Percentiles rank a stretch among this genome's conserved stretches.
Conservation (phyloP, 1,284 basidiomycete species). For the Thecaphora thlaspeos region DNA sequence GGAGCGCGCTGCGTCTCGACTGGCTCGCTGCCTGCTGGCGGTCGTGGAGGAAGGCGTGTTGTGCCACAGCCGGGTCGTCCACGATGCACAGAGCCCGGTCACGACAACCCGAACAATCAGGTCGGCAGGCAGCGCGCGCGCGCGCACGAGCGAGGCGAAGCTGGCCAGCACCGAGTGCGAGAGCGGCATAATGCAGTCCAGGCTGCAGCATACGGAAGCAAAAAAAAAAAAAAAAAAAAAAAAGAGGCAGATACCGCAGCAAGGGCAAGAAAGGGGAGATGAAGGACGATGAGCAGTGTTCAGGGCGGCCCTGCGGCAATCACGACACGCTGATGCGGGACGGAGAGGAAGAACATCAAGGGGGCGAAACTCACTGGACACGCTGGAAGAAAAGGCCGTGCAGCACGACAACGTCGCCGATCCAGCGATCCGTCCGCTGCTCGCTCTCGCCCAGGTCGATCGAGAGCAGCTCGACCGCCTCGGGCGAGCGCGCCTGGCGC, state of each 20-base stretch:
- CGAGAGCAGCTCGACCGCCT: conserved; percentile 13
- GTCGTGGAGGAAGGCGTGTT: conserved; percentile 8
- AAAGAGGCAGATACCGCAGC: too few species aligned
- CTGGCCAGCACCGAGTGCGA: conserved; percentile 33
- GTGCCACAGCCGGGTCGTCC: conserved; percentile 44
- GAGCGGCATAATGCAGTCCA: conserved; percentile 33
- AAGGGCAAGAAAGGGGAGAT: too few species aligned
- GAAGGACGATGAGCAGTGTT: too few species aligned
- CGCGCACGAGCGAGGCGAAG: conserved; percentile 28
- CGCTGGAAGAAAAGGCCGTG: conserved; percentile 46
- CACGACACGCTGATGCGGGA: too few species aligned
- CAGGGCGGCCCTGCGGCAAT: too few species aligned
- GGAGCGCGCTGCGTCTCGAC: neutral
- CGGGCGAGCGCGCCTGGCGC: conserved; percentile 12
- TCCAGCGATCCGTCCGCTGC: conserved; percentile 19
- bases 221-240: too few species aligned
- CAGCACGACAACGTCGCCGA: conserved; percentile 34
- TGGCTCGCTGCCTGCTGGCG: neutral
- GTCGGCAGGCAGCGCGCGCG: conserved; percentile 38
- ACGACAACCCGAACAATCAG: conserved; percentile 49
- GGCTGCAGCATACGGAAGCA: conserved; percentile 1
- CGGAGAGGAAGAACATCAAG: too few species aligned
- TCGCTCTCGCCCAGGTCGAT: conserved; percentile 13
- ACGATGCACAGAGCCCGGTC: conserved; percentile 41
- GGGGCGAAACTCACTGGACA: conserved; percentile 23